A percentile compares a stretch with the other conserved stretches of the same genome.
Evolutionary conservation across 768 basidiomycete genomes (phyloP).

Genomic region (Lactarius deliciosus): DNA sequence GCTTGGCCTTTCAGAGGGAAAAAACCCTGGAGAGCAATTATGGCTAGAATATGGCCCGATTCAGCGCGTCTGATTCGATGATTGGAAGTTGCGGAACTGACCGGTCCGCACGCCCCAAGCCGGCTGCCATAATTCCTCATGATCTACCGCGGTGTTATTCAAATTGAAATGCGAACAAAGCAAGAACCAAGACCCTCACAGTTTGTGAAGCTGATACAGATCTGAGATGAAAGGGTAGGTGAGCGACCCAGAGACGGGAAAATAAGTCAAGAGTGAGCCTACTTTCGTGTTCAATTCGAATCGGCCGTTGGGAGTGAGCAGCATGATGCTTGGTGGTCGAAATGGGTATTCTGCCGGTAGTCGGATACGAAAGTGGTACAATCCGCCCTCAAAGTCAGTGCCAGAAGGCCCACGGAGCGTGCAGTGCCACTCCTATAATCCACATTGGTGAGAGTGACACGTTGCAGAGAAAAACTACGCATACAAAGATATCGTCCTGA

Average conservation of each 20-base stretch:
- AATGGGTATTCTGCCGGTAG: conserved; percentile 96
- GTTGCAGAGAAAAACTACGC: conserved; percentile 34
- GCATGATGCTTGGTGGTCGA: conserved; percentile 91
- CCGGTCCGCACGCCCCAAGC: conserved; percentile 98
- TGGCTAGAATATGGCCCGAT: conserved; percentile 48
- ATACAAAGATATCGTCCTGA: conserved; percentile 87
- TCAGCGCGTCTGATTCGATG: not conserved
- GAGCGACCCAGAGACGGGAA: not conserved
- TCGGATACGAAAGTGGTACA: conserved; percentile 94
- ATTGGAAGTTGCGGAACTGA: conserved; percentile 35
- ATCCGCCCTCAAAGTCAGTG: conserved; percentile 90
- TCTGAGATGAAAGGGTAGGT: conserved; percentile 44
- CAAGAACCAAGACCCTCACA: conserved; percentile 50
- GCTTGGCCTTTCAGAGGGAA: conserved; percentile 87
- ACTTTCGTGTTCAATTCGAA: conserved; percentile 97
- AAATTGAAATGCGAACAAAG: conserved; percentile 25
- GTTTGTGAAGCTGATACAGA: conserved; percentile 90
- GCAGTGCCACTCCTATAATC: conserved; percentile 86
- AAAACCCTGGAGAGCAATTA: conserved; percentile 85
- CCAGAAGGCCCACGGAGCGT: conserved; percentile 87
- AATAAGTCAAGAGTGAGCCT: conserved; percentile 28
- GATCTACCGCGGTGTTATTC: conserved; percentile 53
- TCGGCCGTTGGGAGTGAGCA: conserved; percentile 95
- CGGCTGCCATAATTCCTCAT: conserved; percentile 97
- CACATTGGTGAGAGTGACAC: conserved; percentile 12